A percentile compares a stretch with the other conserved stretches of the same genome.
These are phyloP conservation scores for Cenococcum geophilum DNA, from an alignment of 495 filamentous ascomycete species.

Conservation along the genomic window DNA sequence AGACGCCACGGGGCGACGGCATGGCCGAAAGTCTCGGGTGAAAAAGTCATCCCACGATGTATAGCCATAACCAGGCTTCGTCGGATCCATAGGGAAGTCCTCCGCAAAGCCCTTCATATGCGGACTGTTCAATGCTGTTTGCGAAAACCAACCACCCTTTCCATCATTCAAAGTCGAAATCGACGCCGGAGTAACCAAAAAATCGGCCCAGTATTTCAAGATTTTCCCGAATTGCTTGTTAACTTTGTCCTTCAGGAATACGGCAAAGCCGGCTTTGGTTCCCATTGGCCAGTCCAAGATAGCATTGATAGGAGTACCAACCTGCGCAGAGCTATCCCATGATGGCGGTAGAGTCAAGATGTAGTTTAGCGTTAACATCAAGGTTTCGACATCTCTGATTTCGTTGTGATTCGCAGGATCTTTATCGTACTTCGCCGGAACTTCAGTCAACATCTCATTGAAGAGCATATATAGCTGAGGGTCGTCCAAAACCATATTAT, in stretches of 20 bases:
- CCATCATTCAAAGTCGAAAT: slow-evolving; percentile 48
- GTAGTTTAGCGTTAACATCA: slow-evolving; percentile 59
- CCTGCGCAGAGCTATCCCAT: slow-evolving; percentile 45
- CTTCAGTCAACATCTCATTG: no score
- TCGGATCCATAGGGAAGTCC: slow-evolving; percentile 48
- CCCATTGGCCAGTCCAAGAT: slow-evolving; percentile 67
- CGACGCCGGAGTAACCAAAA: slow-evolving; percentile 47
- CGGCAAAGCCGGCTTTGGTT: slow-evolving; percentile 50
- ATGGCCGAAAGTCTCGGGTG: slow-evolving; percentile 52
- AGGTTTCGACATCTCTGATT: slow-evolving; percentile 57
- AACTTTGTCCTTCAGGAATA: slow-evolving; percentile 61
- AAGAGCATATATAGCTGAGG: no score
- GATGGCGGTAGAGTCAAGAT: slow-evolving; percentile 55
- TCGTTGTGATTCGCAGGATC: slow-evolving; percentile 56
- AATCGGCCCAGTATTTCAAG: slow-evolving; percentile 61
- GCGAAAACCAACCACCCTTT: slow-evolving; percentile 56
- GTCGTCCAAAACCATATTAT: no score
- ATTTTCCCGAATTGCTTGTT: slow-evolving; percentile 62
- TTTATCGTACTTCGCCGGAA: slow-evolving; percentile 54
- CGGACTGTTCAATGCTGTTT: slow-evolving; percentile 30
- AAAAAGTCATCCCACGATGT: slow-evolving; percentile 74
- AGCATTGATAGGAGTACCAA: slow-evolving; percentile 62
- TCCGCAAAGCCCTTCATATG: slow-evolving; percentile 44
- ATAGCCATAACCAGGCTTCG: slow-evolving; percentile 51
- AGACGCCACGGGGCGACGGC: slow-evolving; percentile 51